Percentiles rank a stretch among this genome's conserved stretches.
Evolutionary conservation across 1,284 basidiomycete genomes (phyloP).

Genomic region (Rhodotorula sp.): DNA sequence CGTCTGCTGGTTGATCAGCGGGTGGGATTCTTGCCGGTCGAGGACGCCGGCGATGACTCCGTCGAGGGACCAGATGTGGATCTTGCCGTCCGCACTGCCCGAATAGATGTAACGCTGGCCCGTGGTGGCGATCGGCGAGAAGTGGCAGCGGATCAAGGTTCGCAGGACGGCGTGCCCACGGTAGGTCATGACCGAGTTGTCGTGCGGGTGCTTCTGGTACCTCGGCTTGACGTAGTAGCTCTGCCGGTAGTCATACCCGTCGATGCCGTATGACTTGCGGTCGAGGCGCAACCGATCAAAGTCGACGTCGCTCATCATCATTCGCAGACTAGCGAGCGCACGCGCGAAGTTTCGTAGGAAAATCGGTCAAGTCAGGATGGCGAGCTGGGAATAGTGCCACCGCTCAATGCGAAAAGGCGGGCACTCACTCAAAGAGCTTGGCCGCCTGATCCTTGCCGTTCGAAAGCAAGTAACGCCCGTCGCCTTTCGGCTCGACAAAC

Average conservation of each 20-base stretch:
- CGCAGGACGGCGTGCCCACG: conserved; percentile 87
- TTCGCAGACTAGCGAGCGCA: conserved; percentile 59
- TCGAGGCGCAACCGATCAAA: conserved; percentile 55
- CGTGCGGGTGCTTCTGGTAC: conserved; percentile 51
- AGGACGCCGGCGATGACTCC: conserved; percentile 78
- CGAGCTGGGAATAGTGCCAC: too few relatives aligned
- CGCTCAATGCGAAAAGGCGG: neutral
- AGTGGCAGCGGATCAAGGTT: conserved; percentile 93
- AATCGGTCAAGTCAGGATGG: too few relatives aligned
- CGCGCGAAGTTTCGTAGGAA: too few relatives aligned
- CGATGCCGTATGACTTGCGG: conserved; percentile 31
- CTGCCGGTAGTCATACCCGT: conserved; percentile 21
- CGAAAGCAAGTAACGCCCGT: conserved; percentile 92
- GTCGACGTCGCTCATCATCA: conserved; percentile 75
- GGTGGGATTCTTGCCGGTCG: conserved; percentile 72
- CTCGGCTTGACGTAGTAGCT: conserved; percentile 18
- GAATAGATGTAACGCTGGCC: conserved; percentile 92
- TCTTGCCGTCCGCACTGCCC: conserved; percentile 75
- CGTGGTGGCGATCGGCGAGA: conserved; percentile 86
- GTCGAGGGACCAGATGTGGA: conserved; percentile 93
- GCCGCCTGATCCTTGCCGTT: conserved; percentile 96
- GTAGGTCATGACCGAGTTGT: conserved; percentile 94
- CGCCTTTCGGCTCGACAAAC: conserved; percentile 55
- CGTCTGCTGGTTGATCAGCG: conserved; percentile 57
- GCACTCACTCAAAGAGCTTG: conserved; percentile 73